phyloP scores from a whole-genome alignment of 495 filamentous ascomycete genomes.

The Aspergillus indologenus region DNA sequence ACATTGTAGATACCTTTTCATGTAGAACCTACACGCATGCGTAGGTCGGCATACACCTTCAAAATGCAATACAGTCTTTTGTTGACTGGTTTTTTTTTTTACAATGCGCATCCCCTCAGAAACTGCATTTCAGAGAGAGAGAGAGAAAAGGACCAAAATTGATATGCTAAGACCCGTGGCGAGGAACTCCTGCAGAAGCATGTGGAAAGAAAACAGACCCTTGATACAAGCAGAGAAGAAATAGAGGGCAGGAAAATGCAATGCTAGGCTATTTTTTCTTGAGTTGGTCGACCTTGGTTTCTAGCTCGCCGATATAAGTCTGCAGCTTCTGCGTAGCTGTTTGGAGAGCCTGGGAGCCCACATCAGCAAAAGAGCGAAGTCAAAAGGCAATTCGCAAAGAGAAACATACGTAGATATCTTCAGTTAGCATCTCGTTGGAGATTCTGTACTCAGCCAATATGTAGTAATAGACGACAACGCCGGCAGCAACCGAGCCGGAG shows the following conservation, averaged over 20 bases:
- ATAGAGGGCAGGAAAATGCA: not conserved
- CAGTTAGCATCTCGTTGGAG: constrained; percentile 88
- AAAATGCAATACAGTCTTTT: not conserved
- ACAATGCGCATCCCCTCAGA: constrained; percentile 1
- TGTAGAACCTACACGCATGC: not conserved
- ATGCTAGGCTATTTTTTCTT: constrained; percentile 44
- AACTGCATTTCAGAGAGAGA: not conserved
- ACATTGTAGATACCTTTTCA: not conserved
- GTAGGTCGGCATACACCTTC: not conserved
- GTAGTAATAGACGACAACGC: constrained; percentile 84
- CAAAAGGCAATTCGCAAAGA: constrained; percentile 7
- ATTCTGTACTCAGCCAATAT: constrained; percentile 88
- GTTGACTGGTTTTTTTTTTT: not conserved
- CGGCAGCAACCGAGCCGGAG: constrained; percentile 75
- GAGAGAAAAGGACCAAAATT: not conserved
- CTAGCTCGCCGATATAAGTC: constrained; percentile 73
- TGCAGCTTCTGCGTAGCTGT: constrained; percentile 81
- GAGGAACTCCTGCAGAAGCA: not conserved
- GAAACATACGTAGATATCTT: constrained; percentile 88
- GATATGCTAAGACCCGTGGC: constrained; percentile 6
- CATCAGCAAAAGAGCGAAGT: no score
- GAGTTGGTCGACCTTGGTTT: constrained; percentile 73
- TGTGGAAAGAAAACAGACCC: not conserved
- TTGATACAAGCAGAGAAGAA: not conserved
- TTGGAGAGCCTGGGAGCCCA: constrained; percentile 69